phyloP scores from a whole-genome alignment of 2,329 filamentous ascomycete genomes.

The Dryadomyces sulphureus region DNA sequence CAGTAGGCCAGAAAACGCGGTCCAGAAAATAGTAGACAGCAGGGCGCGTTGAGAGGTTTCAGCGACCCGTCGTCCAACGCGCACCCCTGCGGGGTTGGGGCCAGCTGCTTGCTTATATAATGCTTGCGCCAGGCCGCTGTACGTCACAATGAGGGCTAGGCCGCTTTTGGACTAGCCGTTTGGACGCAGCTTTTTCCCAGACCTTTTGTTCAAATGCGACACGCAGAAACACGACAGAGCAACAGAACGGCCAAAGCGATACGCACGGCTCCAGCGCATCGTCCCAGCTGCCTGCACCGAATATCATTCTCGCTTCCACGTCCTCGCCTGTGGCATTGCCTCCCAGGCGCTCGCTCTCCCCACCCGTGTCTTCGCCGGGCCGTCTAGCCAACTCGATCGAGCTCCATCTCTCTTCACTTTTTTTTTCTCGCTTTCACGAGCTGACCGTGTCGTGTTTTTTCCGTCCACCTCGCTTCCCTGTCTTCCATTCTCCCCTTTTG shows the following conservation, averaged over 20 bases:
- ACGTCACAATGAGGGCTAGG: constrained; percentile 7
- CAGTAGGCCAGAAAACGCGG: constrained; percentile 8
- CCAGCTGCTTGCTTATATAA: constrained; percentile 4
- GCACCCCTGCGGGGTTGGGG: not conserved
- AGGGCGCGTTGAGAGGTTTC: constrained; percentile 12
- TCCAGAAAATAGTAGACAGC: constrained; percentile 2
- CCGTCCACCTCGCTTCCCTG: no score
- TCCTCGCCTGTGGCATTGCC: no score
- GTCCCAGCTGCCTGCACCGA: not conserved
- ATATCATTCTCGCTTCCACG: not conserved
- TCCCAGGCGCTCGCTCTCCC: not conserved
- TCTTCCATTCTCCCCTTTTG: not conserved
- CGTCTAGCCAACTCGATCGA: not conserved
- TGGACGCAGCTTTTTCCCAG: constrained; percentile 1
- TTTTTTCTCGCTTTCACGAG: not conserved
- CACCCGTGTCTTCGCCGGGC: not conserved
- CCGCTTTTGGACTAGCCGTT: not conserved
- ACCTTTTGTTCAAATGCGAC: not conserved
- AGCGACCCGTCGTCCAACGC: not conserved
- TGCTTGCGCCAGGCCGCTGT: constrained; percentile 5
- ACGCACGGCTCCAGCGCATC: not conserved
- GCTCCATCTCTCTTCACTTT: no score
- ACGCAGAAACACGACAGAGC: not conserved
- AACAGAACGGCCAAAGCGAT: not conserved
- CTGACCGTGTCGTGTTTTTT: constrained; percentile 1